phyloP scores from a whole-genome alignment of 179 eudicot species.

The Spergularia azorica region DNA sequence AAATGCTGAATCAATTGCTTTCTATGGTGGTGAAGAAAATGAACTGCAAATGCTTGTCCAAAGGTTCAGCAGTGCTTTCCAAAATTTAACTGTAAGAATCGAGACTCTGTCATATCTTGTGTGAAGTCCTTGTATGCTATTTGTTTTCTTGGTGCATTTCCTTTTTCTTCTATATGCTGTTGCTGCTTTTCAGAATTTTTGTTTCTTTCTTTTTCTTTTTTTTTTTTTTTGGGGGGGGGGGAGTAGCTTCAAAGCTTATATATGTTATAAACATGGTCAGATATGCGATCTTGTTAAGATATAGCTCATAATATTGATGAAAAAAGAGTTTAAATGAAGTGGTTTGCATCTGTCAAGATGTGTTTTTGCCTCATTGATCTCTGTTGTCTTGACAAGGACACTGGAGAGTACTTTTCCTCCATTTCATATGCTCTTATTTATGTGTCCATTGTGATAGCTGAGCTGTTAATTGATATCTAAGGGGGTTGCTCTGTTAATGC shows the following conservation, averaged over 20 bases:
- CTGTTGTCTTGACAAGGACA: background rate
- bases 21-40: constrained; percentile 93
- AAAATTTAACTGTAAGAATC: constrained; percentile 73
- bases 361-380: background rate
- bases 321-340: too few relatives aligned
- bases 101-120: constrained; percentile 8
- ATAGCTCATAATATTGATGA: background rate
- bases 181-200: background rate
- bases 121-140: background rate
- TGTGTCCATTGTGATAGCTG: too few relatives aligned
- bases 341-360: too few relatives aligned
- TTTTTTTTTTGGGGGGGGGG: too few relatives aligned
- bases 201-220: too few relatives aligned
- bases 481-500: background rate
- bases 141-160: background rate
- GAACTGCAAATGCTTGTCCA: constrained; percentile 83
- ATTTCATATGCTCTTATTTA: too few relatives aligned
- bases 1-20: constrained; percentile 99
- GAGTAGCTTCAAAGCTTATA: background rate
- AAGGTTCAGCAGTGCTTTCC: constrained; percentile 92
- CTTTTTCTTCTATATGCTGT: constrained; percentile 12
- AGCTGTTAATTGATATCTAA: background rate
- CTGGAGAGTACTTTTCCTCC: background rate
- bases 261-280: background rate
- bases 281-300: background rate